A percentile compares a stretch with the other conserved stretches of the same genome.
Conservation (phyloP, 106 monocot genomes). For the Dendrobium officinale region DNA sequence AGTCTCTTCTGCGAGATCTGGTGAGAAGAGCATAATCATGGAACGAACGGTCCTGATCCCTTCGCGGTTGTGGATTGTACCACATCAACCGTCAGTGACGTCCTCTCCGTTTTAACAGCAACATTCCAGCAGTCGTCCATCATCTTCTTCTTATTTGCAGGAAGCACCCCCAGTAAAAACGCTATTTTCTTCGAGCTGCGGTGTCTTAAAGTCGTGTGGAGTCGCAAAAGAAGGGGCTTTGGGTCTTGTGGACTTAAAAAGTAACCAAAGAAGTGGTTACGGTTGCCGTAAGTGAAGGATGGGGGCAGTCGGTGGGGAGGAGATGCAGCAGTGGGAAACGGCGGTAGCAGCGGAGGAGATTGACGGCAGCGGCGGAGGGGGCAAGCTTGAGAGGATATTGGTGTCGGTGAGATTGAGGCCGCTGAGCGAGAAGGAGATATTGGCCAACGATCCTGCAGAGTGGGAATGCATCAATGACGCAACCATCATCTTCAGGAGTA, state of each 20-base stretch:
- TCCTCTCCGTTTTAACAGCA: conserved; percentile 1
- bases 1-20: not conserved
- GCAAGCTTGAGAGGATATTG: conserved; percentile 68
- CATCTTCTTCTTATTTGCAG: not conserved
- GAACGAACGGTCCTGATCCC: not conserved
- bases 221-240: not conserved
- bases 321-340: conserved; percentile 41
- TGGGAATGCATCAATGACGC: conserved; percentile 92
- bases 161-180: not conserved
- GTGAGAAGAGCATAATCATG: not conserved
- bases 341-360: conserved; percentile 4
- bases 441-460: conserved; percentile 51
- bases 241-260: not conserved
- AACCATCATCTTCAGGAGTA: conserved; percentile 65
- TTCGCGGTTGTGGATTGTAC: not conserved
- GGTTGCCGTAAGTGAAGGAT: conserved; percentile 17
- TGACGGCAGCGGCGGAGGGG: conserved; percentile 19
- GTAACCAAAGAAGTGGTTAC: not conserved
- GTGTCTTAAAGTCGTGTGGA: not conserved
- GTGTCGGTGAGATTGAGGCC: conserved; percentile 96
- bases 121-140: not conserved
- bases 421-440: conserved; percentile 61
- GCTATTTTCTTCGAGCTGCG: not conserved
- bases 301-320: conserved; percentile 63
- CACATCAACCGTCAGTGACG: not conserved